phyloP scores from a whole-genome alignment of 2,329 filamentous ascomycete species.

The Claviceps humidiphila region DNA sequence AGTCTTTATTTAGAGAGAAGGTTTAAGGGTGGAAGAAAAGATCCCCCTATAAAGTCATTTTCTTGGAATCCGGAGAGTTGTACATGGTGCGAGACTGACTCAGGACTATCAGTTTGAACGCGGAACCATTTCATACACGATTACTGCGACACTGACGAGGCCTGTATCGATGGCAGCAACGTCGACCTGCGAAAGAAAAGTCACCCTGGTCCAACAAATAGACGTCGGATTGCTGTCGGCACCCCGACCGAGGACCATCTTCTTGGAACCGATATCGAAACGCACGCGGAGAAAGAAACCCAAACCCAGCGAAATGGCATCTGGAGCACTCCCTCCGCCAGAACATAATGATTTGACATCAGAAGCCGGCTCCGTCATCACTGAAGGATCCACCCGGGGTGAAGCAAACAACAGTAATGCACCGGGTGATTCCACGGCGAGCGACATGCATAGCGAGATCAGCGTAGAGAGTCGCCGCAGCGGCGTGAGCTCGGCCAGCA shows the following conservation, averaged over 20 bases:
- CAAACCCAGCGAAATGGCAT: slow-evolving; percentile 28
- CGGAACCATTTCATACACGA: slow-evolving; percentile 81
- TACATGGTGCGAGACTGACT: background rate
- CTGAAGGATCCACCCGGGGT: slow-evolving; percentile 24
- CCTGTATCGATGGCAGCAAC: slow-evolving; percentile 77
- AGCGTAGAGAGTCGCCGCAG: slow-evolving; percentile 60
- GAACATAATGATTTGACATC: slow-evolving; percentile 25
- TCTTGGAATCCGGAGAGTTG: too few species aligned
- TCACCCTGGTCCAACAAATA: slow-evolving; percentile 68
- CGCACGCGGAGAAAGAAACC: slow-evolving; percentile 50
- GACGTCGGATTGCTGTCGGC: slow-evolving; percentile 65
- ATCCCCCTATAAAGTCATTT: too few species aligned
- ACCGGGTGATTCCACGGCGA: slow-evolving; percentile 19
- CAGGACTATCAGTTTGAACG: slow-evolving; percentile 68
- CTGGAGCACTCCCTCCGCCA: slow-evolving; percentile 20
- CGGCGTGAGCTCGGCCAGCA: slow-evolving; percentile 52
- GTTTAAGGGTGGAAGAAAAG: too few species aligned
- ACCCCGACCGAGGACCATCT: slow-evolving; percentile 71
- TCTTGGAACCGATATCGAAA: slow-evolving; percentile 73
- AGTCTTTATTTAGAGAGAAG: too few species aligned
- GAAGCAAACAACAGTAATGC: slow-evolving; percentile 25
- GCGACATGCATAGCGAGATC: slow-evolving; percentile 51
- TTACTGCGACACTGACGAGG: slow-evolving; percentile 79
- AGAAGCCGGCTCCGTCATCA: slow-evolving; percentile 22
- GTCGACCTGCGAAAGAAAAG: slow-evolving; percentile 64